Evolutionary conservation across 176 grass and related monocot species (phyloP).

Genomic region (Stipa capillata): DNA sequence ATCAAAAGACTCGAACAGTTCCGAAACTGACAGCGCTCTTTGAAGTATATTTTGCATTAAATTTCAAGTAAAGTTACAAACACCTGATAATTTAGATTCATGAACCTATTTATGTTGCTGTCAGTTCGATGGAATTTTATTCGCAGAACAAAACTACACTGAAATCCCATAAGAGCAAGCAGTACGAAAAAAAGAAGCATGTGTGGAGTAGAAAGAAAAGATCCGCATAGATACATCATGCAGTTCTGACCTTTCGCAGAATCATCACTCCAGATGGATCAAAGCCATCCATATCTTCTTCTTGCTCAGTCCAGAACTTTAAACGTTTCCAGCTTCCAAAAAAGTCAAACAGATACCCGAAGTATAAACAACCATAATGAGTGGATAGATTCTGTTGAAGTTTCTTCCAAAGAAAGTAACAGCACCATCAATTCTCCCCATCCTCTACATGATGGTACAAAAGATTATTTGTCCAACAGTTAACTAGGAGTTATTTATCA

Average conservation of each 20-base stretch:
- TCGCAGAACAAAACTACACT: not conserved
- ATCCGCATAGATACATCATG: not conserved
- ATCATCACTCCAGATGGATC: constrained; percentile 79
- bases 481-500: not conserved
- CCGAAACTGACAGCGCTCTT: not conserved
- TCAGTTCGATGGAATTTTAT: not conserved
- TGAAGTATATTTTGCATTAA: too few species aligned
- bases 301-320: constrained; percentile 66
- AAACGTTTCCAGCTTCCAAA: constrained; percentile 83
- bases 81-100: too few species aligned
- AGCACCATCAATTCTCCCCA: constrained; percentile 89
- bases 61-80: not conserved
- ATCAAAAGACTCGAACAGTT: not conserved
- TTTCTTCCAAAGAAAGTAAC: constrained; percentile 92
- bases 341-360: constrained; percentile 55
- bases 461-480: not conserved
- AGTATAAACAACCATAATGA: constrained; percentile 99
- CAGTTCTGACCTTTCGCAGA: constrained; percentile 63
- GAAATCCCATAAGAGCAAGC: not conserved
- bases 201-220: not conserved
- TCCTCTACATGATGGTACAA: constrained; percentile 50
- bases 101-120: not conserved
- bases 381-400: constrained; percentile 95
- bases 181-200: not conserved
- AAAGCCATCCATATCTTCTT: constrained; percentile 65